Percentiles rank a stretch among this genome's conserved stretches.
phyloP scores from a whole-genome alignment of 2,329 filamentous ascomycete species.

The Scytalidium sp. region DNA sequence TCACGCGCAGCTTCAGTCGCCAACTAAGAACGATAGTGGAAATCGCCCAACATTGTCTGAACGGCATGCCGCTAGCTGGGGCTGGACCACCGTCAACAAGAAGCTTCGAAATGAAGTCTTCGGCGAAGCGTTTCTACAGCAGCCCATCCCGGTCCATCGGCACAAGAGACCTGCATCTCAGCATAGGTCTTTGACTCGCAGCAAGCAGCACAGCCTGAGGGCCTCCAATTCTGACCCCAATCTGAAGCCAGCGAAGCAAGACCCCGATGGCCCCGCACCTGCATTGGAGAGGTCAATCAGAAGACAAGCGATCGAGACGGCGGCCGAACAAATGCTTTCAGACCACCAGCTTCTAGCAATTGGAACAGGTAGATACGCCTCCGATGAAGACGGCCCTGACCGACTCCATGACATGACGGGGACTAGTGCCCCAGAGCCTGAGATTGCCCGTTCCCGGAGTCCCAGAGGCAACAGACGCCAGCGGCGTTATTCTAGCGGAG shows the following conservation, averaged over 20 bases:
- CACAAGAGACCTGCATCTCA: slow-evolving; percentile 64
- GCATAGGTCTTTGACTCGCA: slow-evolving; percentile 61
- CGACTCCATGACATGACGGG: slow-evolving; percentile 44
- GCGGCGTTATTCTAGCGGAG: slow-evolving; percentile 84
- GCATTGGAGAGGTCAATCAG: slow-evolving; percentile 42
- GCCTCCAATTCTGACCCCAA: slow-evolving; percentile 28
- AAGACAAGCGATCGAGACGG: slow-evolving; percentile 24
- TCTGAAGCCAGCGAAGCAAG: slow-evolving; percentile 20
- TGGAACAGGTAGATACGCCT: slow-evolving; percentile 12
- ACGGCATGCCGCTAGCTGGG: slow-evolving; percentile 69
- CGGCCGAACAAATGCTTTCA: slow-evolving; percentile 15
- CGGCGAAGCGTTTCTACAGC: slow-evolving; percentile 85
- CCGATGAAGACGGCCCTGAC: slow-evolving; percentile 30
- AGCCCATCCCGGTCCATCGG: slow-evolving; percentile 76
- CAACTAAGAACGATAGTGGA: slow-evolving; percentile 10
- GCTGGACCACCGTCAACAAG: slow-evolving; percentile 87
- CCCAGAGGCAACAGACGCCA: slow-evolving; percentile 40
- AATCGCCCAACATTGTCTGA: slow-evolving; percentile 47
- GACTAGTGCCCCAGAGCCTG: slow-evolving; percentile 62
- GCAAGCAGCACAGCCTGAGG: slow-evolving; percentile 36
- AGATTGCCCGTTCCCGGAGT: slow-evolving; percentile 32
- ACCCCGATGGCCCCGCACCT: slow-evolving; percentile 6
- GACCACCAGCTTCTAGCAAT: slow-evolving; percentile 4
- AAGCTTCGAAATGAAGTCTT: slow-evolving; percentile 86
- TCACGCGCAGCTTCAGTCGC: slow-evolving; percentile 22